These are phyloP conservation scores for Colletotrichum falcatum DNA, from an alignment of 2,329 filamentous ascomycete species.

Conservation along the genomic window DNA sequence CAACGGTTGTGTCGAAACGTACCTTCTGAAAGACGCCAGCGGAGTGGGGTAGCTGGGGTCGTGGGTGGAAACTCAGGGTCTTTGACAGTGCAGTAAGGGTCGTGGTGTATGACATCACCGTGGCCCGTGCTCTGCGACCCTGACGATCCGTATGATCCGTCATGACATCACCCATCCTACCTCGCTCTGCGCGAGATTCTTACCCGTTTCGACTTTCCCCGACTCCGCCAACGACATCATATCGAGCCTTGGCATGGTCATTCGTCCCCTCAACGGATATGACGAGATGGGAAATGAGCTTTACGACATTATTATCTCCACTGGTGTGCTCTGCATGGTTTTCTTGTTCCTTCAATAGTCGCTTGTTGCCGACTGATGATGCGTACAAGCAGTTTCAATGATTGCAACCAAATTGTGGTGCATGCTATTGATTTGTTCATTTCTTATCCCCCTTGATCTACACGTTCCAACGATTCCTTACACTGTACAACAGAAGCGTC, in stretches of 20 bases:
- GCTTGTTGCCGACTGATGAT: not conserved
- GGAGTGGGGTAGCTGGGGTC: not conserved
- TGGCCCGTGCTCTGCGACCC: constrained; percentile 33
- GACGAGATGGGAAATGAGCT: not conserved
- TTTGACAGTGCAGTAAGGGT: constrained; percentile 34
- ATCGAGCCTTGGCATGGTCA: constrained; percentile 25
- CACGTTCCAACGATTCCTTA: not conserved
- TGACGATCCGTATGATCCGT: constrained; percentile 30
- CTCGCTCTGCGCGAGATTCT: not conserved
- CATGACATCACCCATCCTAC: constrained; percentile 29
- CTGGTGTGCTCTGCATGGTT: not conserved
- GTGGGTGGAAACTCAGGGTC: constrained; percentile 35
- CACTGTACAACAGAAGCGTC: not conserved
- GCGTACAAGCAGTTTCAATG: not conserved
- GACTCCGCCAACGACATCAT: constrained; percentile 30
- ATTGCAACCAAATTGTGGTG: not conserved
- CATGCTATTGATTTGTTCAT: no score
- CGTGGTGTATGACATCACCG: constrained; percentile 32
- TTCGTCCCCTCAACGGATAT: not conserved
- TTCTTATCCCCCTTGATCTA: not conserved
- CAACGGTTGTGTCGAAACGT: not conserved
- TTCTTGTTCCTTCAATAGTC: no score
- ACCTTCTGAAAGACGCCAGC: not conserved
- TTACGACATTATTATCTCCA: not conserved
- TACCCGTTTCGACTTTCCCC: not conserved